These are phyloP conservation scores for Calvatia gigantea DNA, from an alignment of 768 basidiomycete species.

Conservation along the genomic window DNA sequence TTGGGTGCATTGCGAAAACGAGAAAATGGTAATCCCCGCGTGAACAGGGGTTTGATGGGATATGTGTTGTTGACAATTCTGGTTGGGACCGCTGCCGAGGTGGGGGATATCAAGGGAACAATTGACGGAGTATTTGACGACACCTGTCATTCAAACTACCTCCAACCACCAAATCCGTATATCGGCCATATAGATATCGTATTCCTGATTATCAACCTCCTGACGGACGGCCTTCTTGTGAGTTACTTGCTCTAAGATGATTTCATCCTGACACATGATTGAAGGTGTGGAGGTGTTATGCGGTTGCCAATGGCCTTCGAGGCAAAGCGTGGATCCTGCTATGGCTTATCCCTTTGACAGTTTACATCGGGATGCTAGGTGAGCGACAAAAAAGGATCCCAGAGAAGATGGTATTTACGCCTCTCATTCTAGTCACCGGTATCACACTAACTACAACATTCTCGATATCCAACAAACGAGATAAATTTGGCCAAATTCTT, in stretches of 20 bases:
- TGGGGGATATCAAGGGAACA: not conserved
- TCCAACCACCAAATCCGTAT: not conserved
- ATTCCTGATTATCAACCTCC: not conserved
- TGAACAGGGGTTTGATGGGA: not conserved
- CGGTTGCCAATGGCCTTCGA: not conserved
- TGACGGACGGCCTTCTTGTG: constrained; percentile 3
- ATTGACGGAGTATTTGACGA: not conserved
- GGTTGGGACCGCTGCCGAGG: not conserved
- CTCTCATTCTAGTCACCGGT: not conserved
- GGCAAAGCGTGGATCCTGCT: not conserved
- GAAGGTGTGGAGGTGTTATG: constrained; percentile 1
- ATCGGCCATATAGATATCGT: not conserved
- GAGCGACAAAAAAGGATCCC: not conserved
- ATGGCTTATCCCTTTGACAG: not conserved
- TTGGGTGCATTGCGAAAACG: not conserved
- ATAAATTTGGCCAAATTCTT: not conserved
- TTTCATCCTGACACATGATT: not conserved
- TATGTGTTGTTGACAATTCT: not conserved
- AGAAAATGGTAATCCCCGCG: not conserved
- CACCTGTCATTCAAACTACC: not conserved
- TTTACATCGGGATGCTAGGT: not conserved
- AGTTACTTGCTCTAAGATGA: not conserved
- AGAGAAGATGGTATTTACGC: not conserved
- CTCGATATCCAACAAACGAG: not conserved
- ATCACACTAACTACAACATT: not conserved